A percentile compares a stretch with the other conserved stretches of the same genome.
Conservation (phyloP, 345 rosid species). For the Adansonia digitata region DNA sequence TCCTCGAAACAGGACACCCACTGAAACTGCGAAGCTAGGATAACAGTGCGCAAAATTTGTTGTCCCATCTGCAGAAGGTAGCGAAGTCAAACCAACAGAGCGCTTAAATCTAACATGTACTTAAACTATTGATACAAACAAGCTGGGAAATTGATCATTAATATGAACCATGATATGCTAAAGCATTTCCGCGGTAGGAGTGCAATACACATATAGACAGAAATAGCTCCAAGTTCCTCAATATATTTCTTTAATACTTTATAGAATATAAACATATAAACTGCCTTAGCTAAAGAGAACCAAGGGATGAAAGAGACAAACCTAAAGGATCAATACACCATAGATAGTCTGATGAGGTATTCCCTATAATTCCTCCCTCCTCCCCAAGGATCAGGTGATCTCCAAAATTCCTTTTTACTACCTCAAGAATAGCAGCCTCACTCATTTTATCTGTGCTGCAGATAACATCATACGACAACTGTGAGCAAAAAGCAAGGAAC, state of each 20-base stretch:
- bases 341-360: slow-evolving; percentile 77
- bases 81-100: not conserved
- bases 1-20: slow-evolving; percentile 83
- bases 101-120: not conserved
- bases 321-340: slow-evolving; percentile 99
- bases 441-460: slow-evolving; percentile 90
- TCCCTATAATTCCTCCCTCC: slow-evolving; percentile 88
- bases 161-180: not conserved
- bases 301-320: slow-evolving; percentile 26
- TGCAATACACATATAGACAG: not conserved
- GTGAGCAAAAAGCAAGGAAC: slow-evolving; percentile 14
- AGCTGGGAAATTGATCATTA: not conserved
- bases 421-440: slow-evolving; percentile 82
- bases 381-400: slow-evolving; percentile 96
- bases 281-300: not conserved
- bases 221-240: not conserved
- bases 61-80: slow-evolving; percentile 71
- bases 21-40: slow-evolving; percentile 95
- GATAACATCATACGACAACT: slow-evolving; percentile 16
- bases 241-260: not conserved
- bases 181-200: not conserved
- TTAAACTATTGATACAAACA: not conserved
- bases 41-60: slow-evolving; percentile 94
- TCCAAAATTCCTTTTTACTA: slow-evolving; percentile 61
- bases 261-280: not conserved